These are phyloP conservation scores for Piper longum DNA, from an alignment of 164 flowering plant species.

Conservation along the genomic window DNA sequence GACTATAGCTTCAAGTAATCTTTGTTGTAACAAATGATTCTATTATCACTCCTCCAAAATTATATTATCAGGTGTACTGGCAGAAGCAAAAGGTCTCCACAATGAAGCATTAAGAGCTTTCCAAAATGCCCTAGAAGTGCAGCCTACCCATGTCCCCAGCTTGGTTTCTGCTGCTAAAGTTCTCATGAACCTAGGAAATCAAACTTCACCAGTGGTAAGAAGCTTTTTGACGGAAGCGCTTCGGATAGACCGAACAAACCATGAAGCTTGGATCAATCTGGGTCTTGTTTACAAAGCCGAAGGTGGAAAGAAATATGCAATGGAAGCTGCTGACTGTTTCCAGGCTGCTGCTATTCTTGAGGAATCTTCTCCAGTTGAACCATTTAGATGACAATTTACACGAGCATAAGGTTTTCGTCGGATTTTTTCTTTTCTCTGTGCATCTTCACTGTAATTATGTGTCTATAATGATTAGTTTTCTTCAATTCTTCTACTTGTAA, in stretches of 20 bases:
- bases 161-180: conserved; percentile 50
- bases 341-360: conserved; percentile 69
- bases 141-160: conserved; percentile 67
- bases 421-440: not conserved
- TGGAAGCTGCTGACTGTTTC: conserved; percentile 76
- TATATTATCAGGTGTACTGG: conserved; percentile 40
- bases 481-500: not conserved
- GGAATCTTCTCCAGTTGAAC: conserved; percentile 79
- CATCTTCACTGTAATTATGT: not conserved
- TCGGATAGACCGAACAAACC: conserved; percentile 58
- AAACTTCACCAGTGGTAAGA: conserved; percentile 37
- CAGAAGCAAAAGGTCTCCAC: conserved; percentile 50
- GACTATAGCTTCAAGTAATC: not conserved
- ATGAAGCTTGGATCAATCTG: conserved; percentile 73
- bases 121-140: conserved; percentile 56
- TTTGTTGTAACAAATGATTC: not conserved
- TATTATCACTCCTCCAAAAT: not conserved
- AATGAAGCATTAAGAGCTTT: conserved; percentile 56
- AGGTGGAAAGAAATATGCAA: conserved; percentile 19
- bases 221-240: conserved; percentile 65
- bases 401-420: not conserved
- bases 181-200: conserved; percentile 34
- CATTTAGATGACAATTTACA: conserved; percentile 42
- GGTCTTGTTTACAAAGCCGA: conserved; percentile 57
- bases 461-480: not conserved